Evolutionary conservation across 495 filamentous ascomycete species (phyloP).

Genomic region (Geoglossum glabrum): DNA sequence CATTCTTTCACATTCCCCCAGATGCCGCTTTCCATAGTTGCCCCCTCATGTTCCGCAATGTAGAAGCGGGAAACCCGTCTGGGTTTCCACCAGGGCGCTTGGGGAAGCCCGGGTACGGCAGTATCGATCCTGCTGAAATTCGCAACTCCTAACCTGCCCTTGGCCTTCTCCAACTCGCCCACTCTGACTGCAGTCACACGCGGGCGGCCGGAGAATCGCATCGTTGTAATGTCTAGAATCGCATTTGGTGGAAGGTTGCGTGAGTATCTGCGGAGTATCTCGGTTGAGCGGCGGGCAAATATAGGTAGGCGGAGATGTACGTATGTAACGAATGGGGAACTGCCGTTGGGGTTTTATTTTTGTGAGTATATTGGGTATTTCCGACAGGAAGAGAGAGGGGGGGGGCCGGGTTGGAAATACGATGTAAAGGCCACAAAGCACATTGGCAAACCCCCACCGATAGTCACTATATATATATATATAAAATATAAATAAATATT

Average conservation of each 20-base stretch:
- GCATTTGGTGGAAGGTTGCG: slow-evolving; percentile 40
- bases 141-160: slow-evolving; percentile 25
- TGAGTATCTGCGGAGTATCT: slow-evolving; percentile 42
- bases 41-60: too few relatives aligned
- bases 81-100: too few relatives aligned
- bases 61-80: too few relatives aligned
- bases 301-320: slow-evolving; percentile 12
- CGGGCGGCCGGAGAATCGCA: slow-evolving; percentile 41
- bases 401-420: neutral
- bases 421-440: slow-evolving; percentile 38
- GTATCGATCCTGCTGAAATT: slow-evolving; percentile 19
- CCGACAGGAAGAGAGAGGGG: neutral
- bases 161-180: slow-evolving; percentile 27
- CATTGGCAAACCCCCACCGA: slow-evolving; percentile 42
- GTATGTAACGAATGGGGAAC: slow-evolving; percentile 12
- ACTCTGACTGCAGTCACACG: slow-evolving; percentile 25
- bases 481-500: too few relatives aligned
- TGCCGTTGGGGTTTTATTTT: slow-evolving; percentile 6
- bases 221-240: slow-evolving; percentile 46
- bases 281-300: slow-evolving; percentile 36
- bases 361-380: too few relatives aligned
- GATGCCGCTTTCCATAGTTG: too few relatives aligned
- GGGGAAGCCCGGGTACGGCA: too few relatives aligned
- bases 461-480: slow-evolving; percentile 23
- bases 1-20: too few relatives aligned